phyloP scores from a whole-genome alignment of 1,284 basidiomycete species.

The Rhodotorula sp. region DNA sequence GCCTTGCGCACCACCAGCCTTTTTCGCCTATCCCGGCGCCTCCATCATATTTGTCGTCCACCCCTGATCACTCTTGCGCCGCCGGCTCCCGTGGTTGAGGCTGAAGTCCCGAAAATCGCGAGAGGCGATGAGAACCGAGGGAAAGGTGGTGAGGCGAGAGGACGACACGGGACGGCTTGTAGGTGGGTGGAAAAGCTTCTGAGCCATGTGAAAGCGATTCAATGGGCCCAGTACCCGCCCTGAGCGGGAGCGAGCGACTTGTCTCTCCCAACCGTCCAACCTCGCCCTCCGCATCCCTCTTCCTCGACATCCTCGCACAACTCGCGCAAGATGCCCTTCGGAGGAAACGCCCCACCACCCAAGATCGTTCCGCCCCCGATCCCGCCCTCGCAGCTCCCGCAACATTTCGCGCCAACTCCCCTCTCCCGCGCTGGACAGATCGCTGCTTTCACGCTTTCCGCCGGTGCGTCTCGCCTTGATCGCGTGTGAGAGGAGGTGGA shows the following conservation, averaged over 20 bases:
- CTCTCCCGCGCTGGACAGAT: constrained; percentile 30
- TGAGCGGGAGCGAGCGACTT: neutral
- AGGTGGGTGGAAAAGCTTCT: too few relatives aligned
- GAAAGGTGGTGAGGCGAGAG: neutral
- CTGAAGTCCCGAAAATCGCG: too few relatives aligned
- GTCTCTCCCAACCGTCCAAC: neutral
- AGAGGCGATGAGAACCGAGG: neutral
- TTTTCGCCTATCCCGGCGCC: too few relatives aligned
- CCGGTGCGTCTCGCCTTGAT: constrained; percentile 17
- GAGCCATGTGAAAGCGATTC: too few relatives aligned
- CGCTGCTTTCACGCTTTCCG: constrained; percentile 31
- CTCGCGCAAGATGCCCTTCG: constrained; percentile 4
- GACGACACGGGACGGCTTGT: too few relatives aligned
- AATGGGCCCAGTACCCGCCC: too few relatives aligned
- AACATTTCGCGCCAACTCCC: constrained; percentile 30
- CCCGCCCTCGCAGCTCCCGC: constrained; percentile 36
- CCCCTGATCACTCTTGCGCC: too few relatives aligned
- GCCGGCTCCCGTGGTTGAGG: too few relatives aligned
- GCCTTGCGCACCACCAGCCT: too few relatives aligned
- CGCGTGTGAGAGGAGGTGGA: too few relatives aligned
- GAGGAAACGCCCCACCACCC: neutral
- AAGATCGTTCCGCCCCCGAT: constrained; percentile 35
- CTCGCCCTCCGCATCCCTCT: neutral
- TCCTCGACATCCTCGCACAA: neutral
- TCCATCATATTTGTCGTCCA: too few relatives aligned